Conservation (phyloP, 805 yeast genomes). For the Starmerella sirachaensis region DNA sequence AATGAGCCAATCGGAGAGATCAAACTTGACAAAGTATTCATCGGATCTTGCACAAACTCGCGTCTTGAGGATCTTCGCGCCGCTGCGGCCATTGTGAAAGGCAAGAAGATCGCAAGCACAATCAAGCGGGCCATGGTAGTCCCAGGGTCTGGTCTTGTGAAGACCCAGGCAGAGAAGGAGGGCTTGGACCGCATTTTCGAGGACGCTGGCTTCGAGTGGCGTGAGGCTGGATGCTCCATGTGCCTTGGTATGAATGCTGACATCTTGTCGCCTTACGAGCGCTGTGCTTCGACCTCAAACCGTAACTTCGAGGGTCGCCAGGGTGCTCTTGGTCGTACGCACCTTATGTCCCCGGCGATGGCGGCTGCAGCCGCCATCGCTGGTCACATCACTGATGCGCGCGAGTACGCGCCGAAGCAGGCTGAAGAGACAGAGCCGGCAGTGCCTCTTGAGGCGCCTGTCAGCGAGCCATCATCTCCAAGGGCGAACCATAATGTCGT, state of each 20-base stretch:
- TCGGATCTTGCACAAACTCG: conserved; percentile 96
- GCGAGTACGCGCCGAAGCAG: conserved; percentile 49
- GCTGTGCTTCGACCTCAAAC: conserved; percentile 98
- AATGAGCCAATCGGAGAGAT: conserved; percentile 69
- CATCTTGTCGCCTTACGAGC: conserved; percentile 83
- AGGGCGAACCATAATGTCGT: conserved; percentile 44
- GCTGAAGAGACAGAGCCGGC: conserved; percentile 27
- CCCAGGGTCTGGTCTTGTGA: conserved; percentile 95
- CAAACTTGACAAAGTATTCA: conserved; percentile 81
- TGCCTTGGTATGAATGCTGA: conserved; percentile 99
- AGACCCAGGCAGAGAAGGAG: conserved; percentile 85
- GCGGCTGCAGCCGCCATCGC: conserved; percentile 96
- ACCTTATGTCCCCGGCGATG: conserved; percentile 97
- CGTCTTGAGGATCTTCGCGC: conserved; percentile 94
- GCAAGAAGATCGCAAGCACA: conserved; percentile 70
- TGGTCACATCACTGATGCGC: conserved; percentile 83
- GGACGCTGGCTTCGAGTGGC: conserved; percentile 95
- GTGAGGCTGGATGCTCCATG: conserved; percentile 99
- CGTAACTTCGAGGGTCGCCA: conserved; percentile 99
- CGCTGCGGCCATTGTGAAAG: conserved; percentile 88
- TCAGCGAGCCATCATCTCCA: conserved; percentile 35
- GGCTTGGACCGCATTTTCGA: conserved; percentile 84
- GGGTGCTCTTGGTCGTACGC: conserved; percentile 93
- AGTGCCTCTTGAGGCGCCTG: conserved; percentile 29
- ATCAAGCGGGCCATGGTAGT: conserved; percentile 81